Conservation (phyloP, 1,284 basidiomycete genomes). For the Schizopora paradoxa region DNA sequence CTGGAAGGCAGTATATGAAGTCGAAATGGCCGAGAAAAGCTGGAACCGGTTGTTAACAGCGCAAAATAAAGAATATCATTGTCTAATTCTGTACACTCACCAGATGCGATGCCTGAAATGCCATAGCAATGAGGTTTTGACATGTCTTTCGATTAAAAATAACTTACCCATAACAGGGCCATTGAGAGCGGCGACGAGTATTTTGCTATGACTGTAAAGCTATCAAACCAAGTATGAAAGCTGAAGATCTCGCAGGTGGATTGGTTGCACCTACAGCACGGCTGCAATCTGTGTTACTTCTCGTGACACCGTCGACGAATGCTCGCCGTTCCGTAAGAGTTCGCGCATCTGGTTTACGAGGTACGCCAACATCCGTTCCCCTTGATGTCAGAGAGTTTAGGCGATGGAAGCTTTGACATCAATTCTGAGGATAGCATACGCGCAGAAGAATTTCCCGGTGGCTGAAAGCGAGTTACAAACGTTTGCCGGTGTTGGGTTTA, state of each 20-base stretch:
- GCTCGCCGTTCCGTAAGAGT: constrained; percentile 31
- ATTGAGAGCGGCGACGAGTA: constrained; percentile 60
- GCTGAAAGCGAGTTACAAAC: constrained; percentile 32
- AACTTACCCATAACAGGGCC: constrained; percentile 64
- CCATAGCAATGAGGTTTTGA: background rate
- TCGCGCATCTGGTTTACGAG: constrained; percentile 9
- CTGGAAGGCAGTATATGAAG: constrained; percentile 63
- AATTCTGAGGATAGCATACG: constrained; percentile 37
- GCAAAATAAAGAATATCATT: background rate
- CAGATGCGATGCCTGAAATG: constrained; percentile 57
- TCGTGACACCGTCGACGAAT: constrained; percentile 40
- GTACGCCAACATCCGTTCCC: constrained; percentile 50
- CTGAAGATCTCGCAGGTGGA: background rate
- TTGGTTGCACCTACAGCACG: constrained; percentile 47
- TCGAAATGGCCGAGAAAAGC: constrained; percentile 69
- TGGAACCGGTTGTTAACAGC: constrained; percentile 23
- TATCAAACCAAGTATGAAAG: constrained; percentile 23
- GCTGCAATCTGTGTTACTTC: constrained; percentile 53
- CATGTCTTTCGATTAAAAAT: background rate
- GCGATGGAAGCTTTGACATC: background rate
- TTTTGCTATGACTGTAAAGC: constrained; percentile 62
- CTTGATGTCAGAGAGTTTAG: constrained; percentile 24
- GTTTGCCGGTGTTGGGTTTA: background rate
- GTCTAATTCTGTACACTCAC: too few species aligned
- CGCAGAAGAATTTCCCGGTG: constrained; percentile 65